Evolutionary conservation across 2,329 filamentous ascomycete species (phyloP).

Genomic region (Drechslerella stenobrocha): DNA sequence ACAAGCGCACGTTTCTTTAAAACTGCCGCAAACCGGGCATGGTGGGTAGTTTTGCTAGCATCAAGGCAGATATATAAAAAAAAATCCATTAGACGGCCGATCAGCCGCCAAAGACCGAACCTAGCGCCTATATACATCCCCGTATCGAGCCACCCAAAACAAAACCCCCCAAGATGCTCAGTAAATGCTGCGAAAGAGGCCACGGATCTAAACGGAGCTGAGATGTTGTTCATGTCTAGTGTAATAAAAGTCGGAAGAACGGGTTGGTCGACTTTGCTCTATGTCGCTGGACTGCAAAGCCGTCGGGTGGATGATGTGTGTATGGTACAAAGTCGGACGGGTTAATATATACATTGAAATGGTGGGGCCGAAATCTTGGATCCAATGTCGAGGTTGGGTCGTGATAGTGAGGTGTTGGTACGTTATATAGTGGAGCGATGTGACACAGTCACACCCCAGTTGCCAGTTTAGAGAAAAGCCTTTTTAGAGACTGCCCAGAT

Average conservation of each 20-base stretch:
- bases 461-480: slow-evolving; percentile 37
- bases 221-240: slow-evolving; percentile 45
- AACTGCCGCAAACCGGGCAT: neutral
- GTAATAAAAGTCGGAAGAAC: slow-evolving; percentile 8
- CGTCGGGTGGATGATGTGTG: slow-evolving; percentile 13
- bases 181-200: slow-evolving; percentile 5
- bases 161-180: slow-evolving; percentile 16
- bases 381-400: neutral
- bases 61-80: neutral
- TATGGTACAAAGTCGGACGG: slow-evolving; percentile 41
- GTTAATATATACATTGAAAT: slow-evolving; percentile 44
- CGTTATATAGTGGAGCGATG: no score
- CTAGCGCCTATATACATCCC: slow-evolving; percentile 49
- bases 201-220: slow-evolving; percentile 40
- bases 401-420: neutral
- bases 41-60: neutral
- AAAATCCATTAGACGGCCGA: slow-evolving; percentile 30
- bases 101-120: slow-evolving; percentile 36
- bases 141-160: slow-evolving; percentile 23
- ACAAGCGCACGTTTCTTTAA: slow-evolving; percentile 6
- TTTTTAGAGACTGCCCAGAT: slow-evolving; percentile 72
- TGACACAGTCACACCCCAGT: no score
- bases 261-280: slow-evolving; percentile 16
- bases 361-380: neutral
- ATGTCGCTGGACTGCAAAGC: slow-evolving; percentile 20